These are phyloP conservation scores for Escovopsis weberi DNA, from an alignment of 2,329 filamentous ascomycete species.

Conservation along the genomic window DNA sequence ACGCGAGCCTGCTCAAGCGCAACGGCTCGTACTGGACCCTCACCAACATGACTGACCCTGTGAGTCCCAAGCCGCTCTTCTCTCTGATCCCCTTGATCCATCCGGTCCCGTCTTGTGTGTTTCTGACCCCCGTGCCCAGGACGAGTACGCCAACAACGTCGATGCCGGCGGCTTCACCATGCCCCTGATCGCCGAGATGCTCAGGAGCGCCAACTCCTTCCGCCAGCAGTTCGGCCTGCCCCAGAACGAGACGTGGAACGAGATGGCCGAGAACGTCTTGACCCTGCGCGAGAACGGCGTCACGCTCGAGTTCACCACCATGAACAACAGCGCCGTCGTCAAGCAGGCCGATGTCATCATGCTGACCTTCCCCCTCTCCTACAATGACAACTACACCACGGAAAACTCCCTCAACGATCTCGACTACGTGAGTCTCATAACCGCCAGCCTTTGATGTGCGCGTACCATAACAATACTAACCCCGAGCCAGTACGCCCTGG, in stretches of 20 bases:
- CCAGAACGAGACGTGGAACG: slow-evolving; percentile 30
- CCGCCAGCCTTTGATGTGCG: too few relatives aligned
- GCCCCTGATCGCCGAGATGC: slow-evolving; percentile 39
- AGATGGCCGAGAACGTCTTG: slow-evolving; percentile 10
- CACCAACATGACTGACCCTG: slow-evolving; percentile 57
- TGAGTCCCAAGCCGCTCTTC: slow-evolving; percentile 17
- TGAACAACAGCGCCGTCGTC: slow-evolving; percentile 50
- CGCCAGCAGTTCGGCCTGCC: slow-evolving; percentile 38
- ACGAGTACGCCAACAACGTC: slow-evolving; percentile 53
- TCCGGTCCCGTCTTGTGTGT: too few relatives aligned
- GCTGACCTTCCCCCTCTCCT: slow-evolving; percentile 48
- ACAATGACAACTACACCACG: slow-evolving; percentile 27
- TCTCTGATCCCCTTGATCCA: not conserved
- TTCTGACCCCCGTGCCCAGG: slow-evolving; percentile 17
- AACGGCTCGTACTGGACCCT: slow-evolving; percentile 39
- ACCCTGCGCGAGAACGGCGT: slow-evolving; percentile 22
- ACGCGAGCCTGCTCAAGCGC: slow-evolving; percentile 41
- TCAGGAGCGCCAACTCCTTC: slow-evolving; percentile 43
- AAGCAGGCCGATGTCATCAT: slow-evolving; percentile 59
- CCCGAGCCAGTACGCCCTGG: slow-evolving; percentile 14
- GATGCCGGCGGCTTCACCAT: slow-evolving; percentile 58
- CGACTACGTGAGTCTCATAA: slow-evolving; percentile 9
- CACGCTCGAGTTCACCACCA: slow-evolving; percentile 48
- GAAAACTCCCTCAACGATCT: slow-evolving; percentile 9
- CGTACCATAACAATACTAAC: slow-evolving; percentile 35